Evolutionary conservation across 176 grass and related monocot species (phyloP), one percentile per base, ranked within the genome.

Genomic region (Triticum urartu): DNA sequence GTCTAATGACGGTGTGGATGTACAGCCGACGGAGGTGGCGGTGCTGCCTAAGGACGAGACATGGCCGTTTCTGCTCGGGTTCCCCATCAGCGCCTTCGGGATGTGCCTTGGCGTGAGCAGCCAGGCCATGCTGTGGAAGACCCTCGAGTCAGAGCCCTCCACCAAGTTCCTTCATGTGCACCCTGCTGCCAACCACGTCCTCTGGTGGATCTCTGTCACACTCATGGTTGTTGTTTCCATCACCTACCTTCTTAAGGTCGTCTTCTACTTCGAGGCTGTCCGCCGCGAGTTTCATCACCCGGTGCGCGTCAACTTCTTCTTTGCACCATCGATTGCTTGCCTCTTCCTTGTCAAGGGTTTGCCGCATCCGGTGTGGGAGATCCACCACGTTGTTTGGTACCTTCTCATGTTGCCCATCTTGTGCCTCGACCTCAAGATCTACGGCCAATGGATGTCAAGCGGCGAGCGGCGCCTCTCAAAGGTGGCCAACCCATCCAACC

Each of bases 381-480:
- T 50, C 4, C 91, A 83, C 10, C 78, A 56, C 15, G 42, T 13
- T 47, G 42, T 95, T 7, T 95, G 91, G 94, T 95, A 95, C 68
- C 42, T 61, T 38, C 79, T 95, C 38, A 93, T 91, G 91, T 18
- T 30, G 8, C 89, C 89, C 21, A 75, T 93, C n/a, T 33, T 93
- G 1, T 74, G 30, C 74, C 78, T 96, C 9, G 94, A 78, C 42
- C 89, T 96, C 52, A 96, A 96, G 86, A 93, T 96, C 4, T 96
- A 96, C 18, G 94, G 94, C 24, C 94, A 96, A 59, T 96, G 91
- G 94, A 93, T 96, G 85, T 96, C 91, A 5, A 91, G 94, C 36
- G 94, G 94, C 2, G 87, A 90, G 66, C 81, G 94, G 11, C 79
- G 91, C 18, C 75, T 96, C 3, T 96, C 91, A 2, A 96, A 90